Conservation (phyloP, 1,139 yeast genomes). For the Suhomyces terraborum region DNA sequence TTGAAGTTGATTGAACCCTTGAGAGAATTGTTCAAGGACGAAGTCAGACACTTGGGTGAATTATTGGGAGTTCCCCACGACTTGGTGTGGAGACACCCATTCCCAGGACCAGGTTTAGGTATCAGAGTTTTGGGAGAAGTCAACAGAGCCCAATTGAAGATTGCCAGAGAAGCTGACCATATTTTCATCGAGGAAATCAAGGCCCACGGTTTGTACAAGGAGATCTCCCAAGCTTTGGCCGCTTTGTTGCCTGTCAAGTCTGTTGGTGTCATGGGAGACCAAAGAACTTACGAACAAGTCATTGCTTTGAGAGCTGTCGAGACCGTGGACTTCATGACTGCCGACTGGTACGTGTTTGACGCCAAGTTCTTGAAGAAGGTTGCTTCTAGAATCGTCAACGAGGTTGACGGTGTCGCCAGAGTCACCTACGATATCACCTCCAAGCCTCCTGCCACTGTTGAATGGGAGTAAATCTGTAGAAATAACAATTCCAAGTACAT, state of each 20-base stretch:
- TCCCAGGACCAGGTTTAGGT: conserved; percentile 99
- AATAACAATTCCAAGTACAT: too few relatives aligned
- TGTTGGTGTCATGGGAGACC: conserved; percentile 99
- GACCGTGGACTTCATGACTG: conserved; percentile 98
- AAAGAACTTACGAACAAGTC: conserved; percentile 98
- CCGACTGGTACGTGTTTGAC: conserved; percentile 97
- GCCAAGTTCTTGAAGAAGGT: conserved; percentile 90
- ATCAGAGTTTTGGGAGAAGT: conserved; percentile 97
- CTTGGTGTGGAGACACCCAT: conserved; percentile 99
- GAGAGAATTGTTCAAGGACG: conserved; percentile 97
- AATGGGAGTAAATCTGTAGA: conserved; percentile 74
- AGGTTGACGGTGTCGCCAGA: conserved; percentile 98
- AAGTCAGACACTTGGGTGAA: conserved; percentile 95
- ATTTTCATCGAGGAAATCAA: conserved; percentile 95
- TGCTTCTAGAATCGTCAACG: conserved; percentile 95
- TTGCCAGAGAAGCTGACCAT: conserved; percentile 96
- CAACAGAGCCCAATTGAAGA: conserved; percentile 85
- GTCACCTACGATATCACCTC: conserved; percentile 98
- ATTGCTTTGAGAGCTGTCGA: conserved; percentile 98
- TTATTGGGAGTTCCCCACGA: conserved; percentile 94
- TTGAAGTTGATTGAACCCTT: conserved; percentile 96
- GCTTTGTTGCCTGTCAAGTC: conserved; percentile 95
- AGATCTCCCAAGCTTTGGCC: conserved; percentile 97
- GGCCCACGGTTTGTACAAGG: conserved; percentile 86
- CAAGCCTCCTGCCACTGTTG: conserved; percentile 99